phyloP scores from a whole-genome alignment of 768 basidiomycete genomes.

The Pisolithus marmoratus region DNA sequence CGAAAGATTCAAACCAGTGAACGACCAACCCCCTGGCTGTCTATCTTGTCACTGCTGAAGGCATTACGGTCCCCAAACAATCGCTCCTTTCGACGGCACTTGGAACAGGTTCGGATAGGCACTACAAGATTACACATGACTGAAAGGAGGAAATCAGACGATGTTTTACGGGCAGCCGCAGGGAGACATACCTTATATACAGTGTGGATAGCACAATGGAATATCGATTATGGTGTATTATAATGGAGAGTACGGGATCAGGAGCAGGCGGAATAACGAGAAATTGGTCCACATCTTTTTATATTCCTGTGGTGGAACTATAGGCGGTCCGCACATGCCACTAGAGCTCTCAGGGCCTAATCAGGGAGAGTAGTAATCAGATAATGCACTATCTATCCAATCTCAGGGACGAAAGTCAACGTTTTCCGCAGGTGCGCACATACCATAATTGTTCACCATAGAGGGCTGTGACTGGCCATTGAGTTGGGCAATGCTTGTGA shows the following conservation, averaged over 20 bases:
- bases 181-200: neutral
- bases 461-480: neutral
- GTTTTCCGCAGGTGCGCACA: neutral
- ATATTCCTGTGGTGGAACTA: neutral
- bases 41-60: constrained; percentile 14
- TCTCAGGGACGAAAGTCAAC: neutral
- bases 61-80: constrained; percentile 17
- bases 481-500: too few relatives aligned
- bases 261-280: neutral
- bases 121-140: constrained; percentile 27
- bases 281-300: neutral
- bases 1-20: neutral
- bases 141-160: constrained; percentile 1
- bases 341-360: neutral
- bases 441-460: neutral
- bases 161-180: neutral
- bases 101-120: constrained; percentile 27
- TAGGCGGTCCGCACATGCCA: neutral
- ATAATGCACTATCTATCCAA: neutral
- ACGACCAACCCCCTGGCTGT: constrained; percentile 14
- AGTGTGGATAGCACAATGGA: neutral
- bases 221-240: neutral
- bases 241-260: neutral
- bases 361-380: neutral
- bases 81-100: constrained; percentile 20